A percentile compares a stretch with the other conserved stretches of the same genome.
Conservation (phyloP, 1,284 basidiomycete species). For the Pseudozyma tsukubaensis region DNA sequence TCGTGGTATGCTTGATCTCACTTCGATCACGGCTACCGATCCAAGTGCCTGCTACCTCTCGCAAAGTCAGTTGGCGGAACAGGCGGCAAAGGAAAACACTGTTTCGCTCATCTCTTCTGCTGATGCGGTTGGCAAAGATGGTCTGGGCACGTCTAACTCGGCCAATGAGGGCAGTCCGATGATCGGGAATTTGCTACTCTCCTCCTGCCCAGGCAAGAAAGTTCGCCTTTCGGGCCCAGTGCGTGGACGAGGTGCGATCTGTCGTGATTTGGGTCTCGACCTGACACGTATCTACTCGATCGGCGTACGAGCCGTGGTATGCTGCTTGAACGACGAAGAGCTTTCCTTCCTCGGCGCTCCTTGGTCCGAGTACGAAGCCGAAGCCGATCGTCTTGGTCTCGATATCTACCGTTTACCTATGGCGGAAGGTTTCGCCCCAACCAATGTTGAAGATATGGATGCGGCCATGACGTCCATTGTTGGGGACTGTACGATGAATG, state of each 20-base stretch:
- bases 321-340: conserved; percentile 89
- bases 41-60: conserved; percentile 29
- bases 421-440: conserved; percentile 89
- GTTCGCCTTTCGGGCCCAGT: conserved; percentile 84
- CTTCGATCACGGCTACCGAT: conserved; percentile 30
- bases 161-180: conserved; percentile 14
- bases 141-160: not conserved
- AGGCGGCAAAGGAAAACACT: conserved; percentile 22
- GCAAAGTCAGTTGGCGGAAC: conserved; percentile 33
- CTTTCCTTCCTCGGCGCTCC: conserved; percentile 83
- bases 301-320: conserved; percentile 84
- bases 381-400: conserved; percentile 77
- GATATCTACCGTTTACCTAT: conserved; percentile 83
- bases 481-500: conserved; percentile 79
- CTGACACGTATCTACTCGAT: conserved; percentile 80
- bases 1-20: conserved; percentile 47
- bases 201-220: conserved; percentile 96
- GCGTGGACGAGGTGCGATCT: conserved; percentile 84
- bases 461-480: conserved; percentile 79
- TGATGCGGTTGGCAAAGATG: conserved; percentile 18
- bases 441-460: conserved; percentile 84
- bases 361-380: conserved; percentile 80
- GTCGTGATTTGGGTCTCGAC: conserved; percentile 83
- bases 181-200: conserved; percentile 89
- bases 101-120: conserved; percentile 12